Conservation (phyloP, 495 filamentous ascomycete species). For the Platismatia glauca region DNA sequence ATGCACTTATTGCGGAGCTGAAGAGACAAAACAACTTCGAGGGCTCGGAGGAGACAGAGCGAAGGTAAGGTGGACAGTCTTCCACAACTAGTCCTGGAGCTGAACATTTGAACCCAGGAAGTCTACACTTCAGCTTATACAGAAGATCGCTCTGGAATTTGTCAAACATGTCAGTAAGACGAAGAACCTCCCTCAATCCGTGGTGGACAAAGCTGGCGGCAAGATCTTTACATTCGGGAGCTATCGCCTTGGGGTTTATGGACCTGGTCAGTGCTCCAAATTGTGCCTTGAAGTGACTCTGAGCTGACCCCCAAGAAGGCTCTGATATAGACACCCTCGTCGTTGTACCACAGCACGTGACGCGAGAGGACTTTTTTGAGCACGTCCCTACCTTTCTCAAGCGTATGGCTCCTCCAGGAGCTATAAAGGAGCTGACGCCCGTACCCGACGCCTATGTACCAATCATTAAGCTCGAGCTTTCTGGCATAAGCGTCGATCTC, state of each 20-base stretch:
- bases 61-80: constrained; percentile 43
- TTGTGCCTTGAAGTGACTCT: background rate
- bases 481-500: constrained; percentile 86
- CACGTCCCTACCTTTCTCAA: constrained; percentile 70
- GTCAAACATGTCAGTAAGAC: constrained; percentile 63
- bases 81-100: background rate
- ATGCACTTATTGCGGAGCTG: constrained; percentile 71
- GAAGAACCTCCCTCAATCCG: constrained; percentile 63
- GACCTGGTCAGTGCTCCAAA: constrained; percentile 50
- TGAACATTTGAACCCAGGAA: constrained; percentile 27
- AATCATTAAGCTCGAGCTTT: constrained; percentile 89
- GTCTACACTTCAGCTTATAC: constrained; percentile 57
- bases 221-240: constrained; percentile 94
- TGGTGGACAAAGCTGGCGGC: constrained; percentile 73
- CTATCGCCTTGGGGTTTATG: constrained; percentile 87
- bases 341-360: constrained; percentile 78
- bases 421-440: constrained; percentile 75
- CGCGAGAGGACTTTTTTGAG: constrained; percentile 81
- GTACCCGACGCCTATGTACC: constrained; percentile 88
- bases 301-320: constrained; percentile 36
- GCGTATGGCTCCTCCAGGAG: constrained; percentile 60
- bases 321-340: constrained; percentile 97
- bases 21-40: constrained; percentile 89
- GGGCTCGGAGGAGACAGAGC: constrained; percentile 64
- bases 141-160: constrained; percentile 73